Percentiles rank a stretch among this genome's conserved stretches.
phyloP scores from a whole-genome alignment of 129 eudicot genomes.

The Scalesia atractyloides region DNA sequence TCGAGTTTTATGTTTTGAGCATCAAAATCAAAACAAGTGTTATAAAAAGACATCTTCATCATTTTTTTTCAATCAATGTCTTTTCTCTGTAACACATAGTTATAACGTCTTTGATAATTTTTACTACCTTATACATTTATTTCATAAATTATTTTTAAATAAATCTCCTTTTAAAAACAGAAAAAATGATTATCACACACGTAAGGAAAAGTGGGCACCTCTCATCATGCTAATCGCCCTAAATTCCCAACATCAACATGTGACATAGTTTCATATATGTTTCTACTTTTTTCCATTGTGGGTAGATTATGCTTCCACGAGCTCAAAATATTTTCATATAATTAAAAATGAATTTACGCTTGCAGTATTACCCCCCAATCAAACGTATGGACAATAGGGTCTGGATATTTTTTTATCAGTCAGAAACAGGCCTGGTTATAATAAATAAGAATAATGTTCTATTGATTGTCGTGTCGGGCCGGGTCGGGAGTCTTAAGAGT shows the following conservation, averaged over 20 bases:
- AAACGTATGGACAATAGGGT: neutral
- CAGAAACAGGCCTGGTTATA: neutral
- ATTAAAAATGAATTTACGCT: neutral
- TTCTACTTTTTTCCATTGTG: constrained; percentile 30
- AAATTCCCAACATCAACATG: constrained; percentile 30
- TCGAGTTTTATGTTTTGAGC: too few species aligned
- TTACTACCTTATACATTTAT: too few species aligned
- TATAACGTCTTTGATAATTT: too few species aligned
- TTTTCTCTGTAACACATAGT: too few species aligned
- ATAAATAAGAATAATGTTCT: too few species aligned
- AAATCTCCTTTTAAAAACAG: neutral
- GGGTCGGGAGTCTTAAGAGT: too few species aligned
- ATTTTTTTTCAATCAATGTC: too few species aligned
- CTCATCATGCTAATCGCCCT: constrained; percentile 21
- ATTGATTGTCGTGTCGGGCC: too few species aligned
- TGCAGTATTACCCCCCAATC: neutral
- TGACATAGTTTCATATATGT: constrained; percentile 27
- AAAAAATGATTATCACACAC: constrained; percentile 2
- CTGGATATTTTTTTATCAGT: neutral
- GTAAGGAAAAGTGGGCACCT: constrained; percentile 18
- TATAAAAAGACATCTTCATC: too few species aligned
- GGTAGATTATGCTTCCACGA: constrained; percentile 30
- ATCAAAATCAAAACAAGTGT: too few species aligned
- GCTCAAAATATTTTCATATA: neutral
- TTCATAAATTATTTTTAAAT: too few species aligned